Evolutionary conservation across 768 basidiomycete genomes (phyloP).

Genomic region (Suillus paluster): DNA sequence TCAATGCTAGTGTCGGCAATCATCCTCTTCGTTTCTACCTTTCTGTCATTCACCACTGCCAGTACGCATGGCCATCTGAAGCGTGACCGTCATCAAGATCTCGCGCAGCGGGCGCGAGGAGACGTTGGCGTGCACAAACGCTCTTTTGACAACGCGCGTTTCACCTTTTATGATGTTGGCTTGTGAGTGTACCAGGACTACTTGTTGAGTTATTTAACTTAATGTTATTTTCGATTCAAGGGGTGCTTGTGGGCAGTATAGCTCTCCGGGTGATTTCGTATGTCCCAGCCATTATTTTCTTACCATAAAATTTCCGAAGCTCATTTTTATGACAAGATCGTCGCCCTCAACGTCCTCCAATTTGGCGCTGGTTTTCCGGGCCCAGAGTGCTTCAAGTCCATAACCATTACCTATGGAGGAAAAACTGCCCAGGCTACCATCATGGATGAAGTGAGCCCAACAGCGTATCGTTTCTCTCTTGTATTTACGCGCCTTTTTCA

Average conservation of each 20-base stretch:
- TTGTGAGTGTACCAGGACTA: conserved; percentile 38
- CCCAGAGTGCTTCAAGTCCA: conserved; percentile 63
- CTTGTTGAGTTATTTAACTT: conserved; percentile 7
- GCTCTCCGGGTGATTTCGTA: conserved; percentile 45
- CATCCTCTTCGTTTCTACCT: conserved; percentile 38
- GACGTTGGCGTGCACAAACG: conserved; percentile 43
- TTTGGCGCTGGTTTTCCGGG: conserved; percentile 65
- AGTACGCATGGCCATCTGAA: conserved; percentile 24
- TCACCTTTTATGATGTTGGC: conserved; percentile 60
- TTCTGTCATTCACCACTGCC: conserved; percentile 39
- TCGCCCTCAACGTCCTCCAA: conserved; percentile 41
- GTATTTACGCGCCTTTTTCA: conserved; percentile 27
- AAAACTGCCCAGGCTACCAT: conserved; percentile 57
- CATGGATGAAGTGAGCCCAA: conserved; percentile 55
- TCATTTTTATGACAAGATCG: conserved; percentile 35
- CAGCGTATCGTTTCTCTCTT: background rate
- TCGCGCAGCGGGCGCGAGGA: conserved; percentile 49
- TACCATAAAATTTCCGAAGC: conserved; percentile 45
- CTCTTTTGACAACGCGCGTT: conserved; percentile 38
- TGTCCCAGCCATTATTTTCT: conserved; percentile 18
- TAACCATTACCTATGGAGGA: conserved; percentile 62
- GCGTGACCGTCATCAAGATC: conserved; percentile 44
- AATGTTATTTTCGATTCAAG: conserved; percentile 33
- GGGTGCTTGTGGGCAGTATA: conserved; percentile 57
- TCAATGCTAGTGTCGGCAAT: conserved; percentile 32